phyloP scores from a whole-genome alignment of 179 eudicot species.

The Gypsophila paniculata region DNA sequence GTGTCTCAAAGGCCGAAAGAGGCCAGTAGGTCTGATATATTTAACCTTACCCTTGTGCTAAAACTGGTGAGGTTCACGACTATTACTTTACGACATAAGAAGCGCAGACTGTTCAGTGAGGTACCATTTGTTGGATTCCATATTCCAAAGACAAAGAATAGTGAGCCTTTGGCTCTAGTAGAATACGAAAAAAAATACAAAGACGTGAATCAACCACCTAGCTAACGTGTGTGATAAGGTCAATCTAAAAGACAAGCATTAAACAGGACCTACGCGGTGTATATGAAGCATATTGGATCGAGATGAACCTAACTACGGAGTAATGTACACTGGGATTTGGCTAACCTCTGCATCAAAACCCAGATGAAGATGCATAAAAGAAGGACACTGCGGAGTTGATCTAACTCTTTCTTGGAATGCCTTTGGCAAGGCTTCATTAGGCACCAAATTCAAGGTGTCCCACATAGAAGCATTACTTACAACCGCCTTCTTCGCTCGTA shows the following conservation, averaged over 20 bases:
- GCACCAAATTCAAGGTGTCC: conserved; percentile 77
- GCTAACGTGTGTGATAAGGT: not conserved
- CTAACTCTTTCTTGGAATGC: conserved; percentile 50
- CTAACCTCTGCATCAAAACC: conserved; percentile 87
- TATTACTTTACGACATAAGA: no score
- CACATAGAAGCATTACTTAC: conserved; percentile 98
- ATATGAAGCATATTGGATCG: not conserved
- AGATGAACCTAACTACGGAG: not conserved
- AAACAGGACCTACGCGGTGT: not conserved
- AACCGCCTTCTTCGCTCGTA: conserved; percentile 91
- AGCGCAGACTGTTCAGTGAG: no score
- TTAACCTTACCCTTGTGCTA: not conserved
- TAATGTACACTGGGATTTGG: conserved; percentile 3
- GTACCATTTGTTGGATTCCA: no score
- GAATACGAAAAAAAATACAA: not conserved
- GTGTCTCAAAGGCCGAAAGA: not conserved
- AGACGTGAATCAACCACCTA: not conserved
- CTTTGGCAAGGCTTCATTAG: conserved; percentile 62
- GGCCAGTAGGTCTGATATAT: not conserved
- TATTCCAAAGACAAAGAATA: no score
- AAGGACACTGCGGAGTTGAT: conserved; percentile 84
- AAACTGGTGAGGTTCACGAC: not conserved
- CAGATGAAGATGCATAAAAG: conserved; percentile 96
- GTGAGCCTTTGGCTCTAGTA: no score
- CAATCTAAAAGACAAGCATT: not conserved